phyloP scores from a whole-genome alignment of 331 rosid species.

The Quercus phellos region DNA sequence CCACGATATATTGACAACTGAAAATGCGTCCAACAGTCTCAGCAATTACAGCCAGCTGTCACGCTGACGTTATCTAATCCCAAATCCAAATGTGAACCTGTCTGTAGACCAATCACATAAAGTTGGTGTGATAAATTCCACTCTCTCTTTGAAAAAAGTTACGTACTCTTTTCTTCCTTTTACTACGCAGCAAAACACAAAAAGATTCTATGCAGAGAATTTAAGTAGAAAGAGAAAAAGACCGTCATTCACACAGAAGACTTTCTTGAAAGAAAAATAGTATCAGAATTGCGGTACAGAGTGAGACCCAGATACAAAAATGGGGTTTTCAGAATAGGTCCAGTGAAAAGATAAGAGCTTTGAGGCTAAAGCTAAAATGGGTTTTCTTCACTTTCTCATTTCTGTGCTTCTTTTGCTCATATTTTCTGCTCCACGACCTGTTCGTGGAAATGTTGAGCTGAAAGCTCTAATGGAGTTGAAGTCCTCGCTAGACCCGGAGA shows the following conservation, averaged over 20 bases:
- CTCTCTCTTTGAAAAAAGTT: not conserved
- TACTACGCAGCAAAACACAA: constrained; percentile 12
- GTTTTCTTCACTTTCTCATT: constrained; percentile 13
- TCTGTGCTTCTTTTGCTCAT: constrained; percentile 20
- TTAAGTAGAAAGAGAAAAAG: not conserved
- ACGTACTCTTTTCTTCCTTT: not conserved
- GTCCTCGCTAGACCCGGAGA: constrained; percentile 72
- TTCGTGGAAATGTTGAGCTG: constrained; percentile 61
- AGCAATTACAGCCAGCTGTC: constrained; percentile 26
- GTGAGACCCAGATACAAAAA: not conserved
- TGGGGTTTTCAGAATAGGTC: constrained; percentile 10
- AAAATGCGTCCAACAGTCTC: constrained; percentile 25
- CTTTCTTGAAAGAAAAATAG: too few relatives aligned
- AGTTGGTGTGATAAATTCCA: constrained; percentile 5
- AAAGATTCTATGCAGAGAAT: constrained; percentile 7
- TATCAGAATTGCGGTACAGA: not conserved
- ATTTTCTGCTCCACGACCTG: constrained; percentile 16
- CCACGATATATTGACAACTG: constrained; percentile 16
- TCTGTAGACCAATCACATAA: constrained; percentile 31
- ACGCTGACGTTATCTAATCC: constrained; percentile 11
- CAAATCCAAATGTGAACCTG: constrained; percentile 42
- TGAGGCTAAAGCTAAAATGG: constrained; percentile 32
- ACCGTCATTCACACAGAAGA: not conserved
- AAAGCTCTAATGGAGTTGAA: constrained; percentile 71
- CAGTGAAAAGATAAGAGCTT: not conserved